These are phyloP conservation scores for Pelargonium myrrhifolium DNA, from an alignment of 441 rosid genomes.

Conservation along the genomic window DNA sequence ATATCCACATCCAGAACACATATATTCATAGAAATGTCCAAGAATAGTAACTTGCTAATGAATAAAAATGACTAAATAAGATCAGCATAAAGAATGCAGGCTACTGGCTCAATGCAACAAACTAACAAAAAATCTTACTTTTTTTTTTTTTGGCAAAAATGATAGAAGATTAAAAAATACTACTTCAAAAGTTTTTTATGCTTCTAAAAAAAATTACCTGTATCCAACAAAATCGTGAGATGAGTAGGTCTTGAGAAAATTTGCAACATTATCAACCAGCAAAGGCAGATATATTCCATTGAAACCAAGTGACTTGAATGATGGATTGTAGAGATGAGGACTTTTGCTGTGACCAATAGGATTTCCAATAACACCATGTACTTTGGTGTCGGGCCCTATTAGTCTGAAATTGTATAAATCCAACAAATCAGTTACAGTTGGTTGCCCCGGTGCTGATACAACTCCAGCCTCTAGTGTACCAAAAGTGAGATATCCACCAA, in stretches of 20 bases:
- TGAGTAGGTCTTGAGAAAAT: slow-evolving; percentile 46
- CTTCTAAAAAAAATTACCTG: slow-evolving; percentile 32
- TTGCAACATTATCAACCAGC: slow-evolving; percentile 55
- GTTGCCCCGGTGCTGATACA: slow-evolving; percentile 91
- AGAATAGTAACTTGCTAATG: not conserved
- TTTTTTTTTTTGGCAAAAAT: not conserved
- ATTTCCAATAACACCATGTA: slow-evolving; percentile 83
- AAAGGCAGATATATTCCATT: slow-evolving; percentile 71
- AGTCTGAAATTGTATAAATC: slow-evolving; percentile 73
- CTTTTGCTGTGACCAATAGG: slow-evolving; percentile 94
- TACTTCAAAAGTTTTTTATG: not conserved
- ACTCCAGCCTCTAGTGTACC: slow-evolving; percentile 71
- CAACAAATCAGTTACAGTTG: slow-evolving; percentile 61
- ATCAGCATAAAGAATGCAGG: not conserved
- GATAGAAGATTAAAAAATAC: not conserved
- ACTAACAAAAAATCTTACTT: not conserved
- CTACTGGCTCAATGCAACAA: not conserved
- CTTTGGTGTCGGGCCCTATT: slow-evolving; percentile 73
- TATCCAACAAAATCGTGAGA: slow-evolving; percentile 58
- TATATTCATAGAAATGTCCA: not conserved
- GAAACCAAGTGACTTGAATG: slow-evolving; percentile 70
- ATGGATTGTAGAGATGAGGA: slow-evolving; percentile 73
- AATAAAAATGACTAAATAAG: not conserved
- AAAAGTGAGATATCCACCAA: slow-evolving; percentile 81
- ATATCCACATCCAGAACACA: not conserved